Conservation (phyloP, 495 filamentous ascomycete species). For the Aspergillus coremiiformis region DNA sequence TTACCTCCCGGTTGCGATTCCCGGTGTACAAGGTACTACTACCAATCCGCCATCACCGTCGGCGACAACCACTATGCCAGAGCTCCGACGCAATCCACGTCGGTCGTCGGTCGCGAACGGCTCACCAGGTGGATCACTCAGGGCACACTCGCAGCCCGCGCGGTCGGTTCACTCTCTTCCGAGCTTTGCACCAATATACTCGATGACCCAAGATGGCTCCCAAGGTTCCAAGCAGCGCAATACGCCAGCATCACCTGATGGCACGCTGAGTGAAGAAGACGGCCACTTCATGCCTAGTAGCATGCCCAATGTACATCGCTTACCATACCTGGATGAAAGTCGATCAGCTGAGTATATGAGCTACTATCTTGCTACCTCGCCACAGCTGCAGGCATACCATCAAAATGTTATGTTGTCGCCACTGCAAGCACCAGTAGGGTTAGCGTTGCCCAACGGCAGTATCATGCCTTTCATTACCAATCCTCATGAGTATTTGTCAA, state of each 20-base stretch:
- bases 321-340: conserved; percentile 40
- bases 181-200: conserved; percentile 32
- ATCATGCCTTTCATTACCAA: conserved; percentile 37
- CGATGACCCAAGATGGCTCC: conserved; percentile 32
- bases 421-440: conserved; percentile 41
- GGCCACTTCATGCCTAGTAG: conserved; percentile 36
- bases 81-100: conserved; percentile 50
- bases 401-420: conserved; percentile 39
- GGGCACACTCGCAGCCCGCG: conserved; percentile 62
- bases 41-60: conserved; percentile 62
- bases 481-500: conserved; percentile 34
- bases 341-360: conserved; percentile 55
- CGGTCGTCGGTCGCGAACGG: conserved; percentile 49
- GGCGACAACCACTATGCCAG: conserved; percentile 43
- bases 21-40: conserved; percentile 40
- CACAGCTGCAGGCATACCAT: conserved; percentile 44
- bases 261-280: conserved; percentile 36
- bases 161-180: conserved; percentile 43
- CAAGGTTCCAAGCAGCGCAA: conserved; percentile 28
- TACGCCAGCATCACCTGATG: conserved; percentile 29
- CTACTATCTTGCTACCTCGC: conserved; percentile 54
- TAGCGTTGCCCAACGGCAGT: conserved; percentile 40
- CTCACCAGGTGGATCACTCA: conserved; percentile 43
- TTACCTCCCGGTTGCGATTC: conserved; percentile 37
- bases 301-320: conserved; percentile 31